Base-by-base conservation (phyloP, 2,329 filamentous ascomycete species). In the Macrophomina phaseolina region DNA sequence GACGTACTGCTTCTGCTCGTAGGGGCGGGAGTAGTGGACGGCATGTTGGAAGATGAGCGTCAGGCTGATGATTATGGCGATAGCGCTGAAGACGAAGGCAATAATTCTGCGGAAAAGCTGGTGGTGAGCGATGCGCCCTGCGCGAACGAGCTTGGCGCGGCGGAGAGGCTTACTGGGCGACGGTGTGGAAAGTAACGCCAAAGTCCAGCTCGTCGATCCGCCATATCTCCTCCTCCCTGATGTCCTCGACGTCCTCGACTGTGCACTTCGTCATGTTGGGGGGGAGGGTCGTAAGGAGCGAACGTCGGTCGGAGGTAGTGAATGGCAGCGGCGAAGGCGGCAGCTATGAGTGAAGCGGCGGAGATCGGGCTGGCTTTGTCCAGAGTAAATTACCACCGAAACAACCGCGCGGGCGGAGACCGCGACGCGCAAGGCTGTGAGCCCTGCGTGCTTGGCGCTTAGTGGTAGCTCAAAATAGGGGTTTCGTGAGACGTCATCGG, bases 1-100 rank as follows among this genome's bases (percentile, higher is more conserved):
- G 11, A 78, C 82, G 66, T 75, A 86, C 84, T 89, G 85, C 72
- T 83, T 85, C 74, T 89, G 87, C 75, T 89, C 85, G 68, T 80
- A 81, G 9, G 87, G 86, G 73, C 83, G 84, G 67, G 83, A 80
- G 77, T 89, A 89, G 73, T 89, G 87, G 14, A 80, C 85, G 2
- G 86, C 85, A 79, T 89, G 87, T 68, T 80, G 79, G 70, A 84
- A 78, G 66, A 89, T 86, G 61, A 89, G 78, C 70, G 80, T 83
- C 45, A 85, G 79, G 28, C 86, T 84, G 45, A 87, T 76, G 12
- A 79, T 66, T 40, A 84, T 77, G 3, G 86, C 82, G 51, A 87
- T 76, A 40, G 84, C 69, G 45, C 82, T 83, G 73, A 88, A 88
- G 18, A 80, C 78, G 14, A 82, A 84, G 46, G 81, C 83, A 51